Evolutionary conservation across 2,329 filamentous ascomycete genomes (phyloP).

Genomic region (Proliferodiscus dingleyae): DNA sequence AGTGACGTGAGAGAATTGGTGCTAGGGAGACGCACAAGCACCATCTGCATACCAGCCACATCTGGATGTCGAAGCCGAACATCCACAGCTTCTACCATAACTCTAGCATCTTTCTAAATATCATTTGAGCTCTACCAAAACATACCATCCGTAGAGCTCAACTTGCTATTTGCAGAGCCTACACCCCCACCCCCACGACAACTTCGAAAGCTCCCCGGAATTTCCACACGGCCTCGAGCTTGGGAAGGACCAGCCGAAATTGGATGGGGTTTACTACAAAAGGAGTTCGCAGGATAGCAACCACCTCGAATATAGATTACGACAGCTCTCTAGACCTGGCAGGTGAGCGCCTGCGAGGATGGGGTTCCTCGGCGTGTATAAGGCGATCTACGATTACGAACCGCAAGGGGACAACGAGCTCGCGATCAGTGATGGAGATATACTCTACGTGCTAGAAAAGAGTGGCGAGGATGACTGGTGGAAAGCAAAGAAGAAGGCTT

Average conservation of each 20-base stretch:
- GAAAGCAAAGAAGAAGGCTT: slow-evolving; percentile 43
- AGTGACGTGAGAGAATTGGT: neutral
- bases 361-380: slow-evolving; percentile 90
- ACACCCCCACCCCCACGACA: neutral
- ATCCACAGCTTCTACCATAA: slow-evolving; percentile 1
- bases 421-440: slow-evolving; percentile 75
- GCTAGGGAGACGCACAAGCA: neutral
- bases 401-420: slow-evolving; percentile 85
- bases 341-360: slow-evolving; percentile 44
- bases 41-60: neutral
- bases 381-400: slow-evolving; percentile 86
- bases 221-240: slow-evolving; percentile 20
- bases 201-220: neutral
- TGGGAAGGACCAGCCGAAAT: slow-evolving; percentile 20
- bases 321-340: slow-evolving; percentile 13
- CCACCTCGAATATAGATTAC: slow-evolving; percentile 16
- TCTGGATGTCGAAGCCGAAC: neutral
- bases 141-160: neutral
- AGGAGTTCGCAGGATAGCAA: slow-evolving; percentile 23
- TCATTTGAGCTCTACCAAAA: neutral
- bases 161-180: neutral
- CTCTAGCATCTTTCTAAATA: neutral
- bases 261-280: slow-evolving; percentile 23
- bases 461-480: slow-evolving; percentile 78
- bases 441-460: slow-evolving; percentile 78